phyloP scores from a whole-genome alignment of 805 yeast species.

The Spathaspora arborariae region DNA sequence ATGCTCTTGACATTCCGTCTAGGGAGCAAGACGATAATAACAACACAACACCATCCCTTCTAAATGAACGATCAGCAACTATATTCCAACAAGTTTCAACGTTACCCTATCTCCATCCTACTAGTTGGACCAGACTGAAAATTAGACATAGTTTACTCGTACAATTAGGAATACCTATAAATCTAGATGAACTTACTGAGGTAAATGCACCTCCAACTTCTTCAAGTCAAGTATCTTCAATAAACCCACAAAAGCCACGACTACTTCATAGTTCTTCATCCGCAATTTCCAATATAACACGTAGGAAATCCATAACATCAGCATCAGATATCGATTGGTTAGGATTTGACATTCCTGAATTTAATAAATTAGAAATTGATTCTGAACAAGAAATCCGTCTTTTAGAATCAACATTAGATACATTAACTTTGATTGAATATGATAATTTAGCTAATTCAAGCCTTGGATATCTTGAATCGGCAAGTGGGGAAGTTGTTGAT shows the following conservation, averaged over 20 bases:
- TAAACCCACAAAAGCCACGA: background rate
- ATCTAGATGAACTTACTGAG: constrained; percentile 51
- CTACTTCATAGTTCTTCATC: background rate
- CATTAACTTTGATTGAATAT: constrained; percentile 29
- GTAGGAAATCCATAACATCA: constrained; percentile 18
- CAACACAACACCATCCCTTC: constrained; percentile 6
- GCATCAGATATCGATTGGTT: constrained; percentile 34
- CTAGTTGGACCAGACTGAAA: constrained; percentile 67
- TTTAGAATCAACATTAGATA: constrained; percentile 21
- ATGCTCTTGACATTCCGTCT: background rate
- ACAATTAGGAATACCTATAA: constrained; percentile 69
- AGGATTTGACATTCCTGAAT: constrained; percentile 32
- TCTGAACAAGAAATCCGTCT: constrained; percentile 22
- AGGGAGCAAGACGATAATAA: no score
- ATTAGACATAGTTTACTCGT: constrained; percentile 61
- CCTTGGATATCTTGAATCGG: constrained; percentile 7
- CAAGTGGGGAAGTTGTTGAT: constrained; percentile 27
- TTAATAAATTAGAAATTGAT: constrained; percentile 26
- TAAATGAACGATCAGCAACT: constrained; percentile 32
- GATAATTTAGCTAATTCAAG: constrained; percentile 30
- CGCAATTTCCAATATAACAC: background rate
- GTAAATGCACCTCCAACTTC: background rate
- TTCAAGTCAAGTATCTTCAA: background rate
- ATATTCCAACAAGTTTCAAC: constrained; percentile 47
- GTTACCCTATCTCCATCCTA: constrained; percentile 48